Percentiles rank a stretch among this genome's conserved stretches.
Conservation (phyloP, 768 basidiomycete species). For the Cyclocybe aegerita region DNA sequence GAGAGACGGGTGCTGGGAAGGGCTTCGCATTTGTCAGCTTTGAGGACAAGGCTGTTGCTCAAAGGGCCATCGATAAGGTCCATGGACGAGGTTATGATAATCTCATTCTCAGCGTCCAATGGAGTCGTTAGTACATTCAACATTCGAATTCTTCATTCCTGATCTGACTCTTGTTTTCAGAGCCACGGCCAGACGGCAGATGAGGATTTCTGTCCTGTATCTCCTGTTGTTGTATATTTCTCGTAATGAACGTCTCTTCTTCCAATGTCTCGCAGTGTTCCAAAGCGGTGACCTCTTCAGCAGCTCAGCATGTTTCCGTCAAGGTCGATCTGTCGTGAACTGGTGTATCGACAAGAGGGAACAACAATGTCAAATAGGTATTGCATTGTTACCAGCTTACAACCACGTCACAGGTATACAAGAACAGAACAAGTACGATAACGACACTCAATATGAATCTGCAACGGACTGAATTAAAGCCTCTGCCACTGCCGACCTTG, state of each 20-base stretch:
- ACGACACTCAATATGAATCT: conserved; percentile 6
- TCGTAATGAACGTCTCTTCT: not conserved
- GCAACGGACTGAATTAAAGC: conserved; percentile 15
- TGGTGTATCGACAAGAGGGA: too few species aligned
- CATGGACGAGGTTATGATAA: conserved; percentile 93
- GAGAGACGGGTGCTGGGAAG: conserved; percentile 93
- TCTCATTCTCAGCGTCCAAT: conserved; percentile 70
- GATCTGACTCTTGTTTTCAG: conserved; percentile 15
- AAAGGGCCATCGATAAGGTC: conserved; percentile 89
- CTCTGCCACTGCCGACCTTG: conserved; percentile 20
- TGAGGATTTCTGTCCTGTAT: conserved; percentile 16
- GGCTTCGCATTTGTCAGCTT: conserved; percentile 98
- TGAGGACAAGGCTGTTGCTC: conserved; percentile 76
- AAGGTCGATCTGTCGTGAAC: too few species aligned
- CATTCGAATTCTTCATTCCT: not conserved
- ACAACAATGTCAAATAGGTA: too few species aligned
- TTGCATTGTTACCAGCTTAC: too few species aligned
- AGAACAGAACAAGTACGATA: not conserved
- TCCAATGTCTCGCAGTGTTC: not conserved
- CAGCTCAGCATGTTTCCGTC: not conserved
- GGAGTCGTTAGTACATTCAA: conserved; percentile 50
- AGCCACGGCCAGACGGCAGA: conserved; percentile 35
- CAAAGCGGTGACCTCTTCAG: not conserved
- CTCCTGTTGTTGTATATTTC: conserved; percentile 8
- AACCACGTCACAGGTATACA: too few species aligned